Base-by-base conservation (phyloP, 805 yeast genomes). In the Wickerhamia fluorescens region DNA sequence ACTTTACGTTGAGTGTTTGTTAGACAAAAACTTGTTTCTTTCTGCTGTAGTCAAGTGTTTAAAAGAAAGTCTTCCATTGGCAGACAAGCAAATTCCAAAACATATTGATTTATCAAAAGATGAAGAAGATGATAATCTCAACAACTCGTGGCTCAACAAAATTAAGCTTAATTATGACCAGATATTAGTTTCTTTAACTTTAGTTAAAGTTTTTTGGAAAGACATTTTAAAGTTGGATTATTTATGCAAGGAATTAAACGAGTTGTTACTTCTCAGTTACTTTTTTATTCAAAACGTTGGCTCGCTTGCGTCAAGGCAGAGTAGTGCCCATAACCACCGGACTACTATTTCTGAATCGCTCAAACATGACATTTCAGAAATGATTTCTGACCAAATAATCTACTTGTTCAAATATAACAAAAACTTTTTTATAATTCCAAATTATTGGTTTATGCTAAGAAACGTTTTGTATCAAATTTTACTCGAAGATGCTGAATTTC, bases 141-240 rank as follows among this genome's bases (percentile, higher is more conserved):
- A 31, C 3, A 36, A 33, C 18, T 31, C 30, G 6, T 40, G 39
- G 41, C 14, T 27, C 2, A 31, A 33, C 11, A 45, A 41, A 4
- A 29, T 48, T 4, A 55, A 51, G 4, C 23, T 61, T 7, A 54
- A 58, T 36, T 52, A 44, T 26, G 68, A 67, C 9, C 63, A 49
- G 32, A 41, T 58, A 22, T 44, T 64, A 19, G 43, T 54, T 9
- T 49, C 56, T 3, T 35, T 63, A 11, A 65, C 82, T 3, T 56
- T 83, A 3, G 49, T 81, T 5, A 68, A 74, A 35, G 59, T 78
- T 14, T 81, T 83, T 43, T 87, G 95, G 95, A 60, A 61, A 30
- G 81, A 78, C 28, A 54, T 85, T 2, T 52, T 76, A 3, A 58
- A 63, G 22, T 47, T 58, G 4, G 84, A 78, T 25, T 70, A 68